These are phyloP conservation scores for Dioscorea cayenensis DNA, from an alignment of 116 monocot species.

Conservation along the genomic window DNA sequence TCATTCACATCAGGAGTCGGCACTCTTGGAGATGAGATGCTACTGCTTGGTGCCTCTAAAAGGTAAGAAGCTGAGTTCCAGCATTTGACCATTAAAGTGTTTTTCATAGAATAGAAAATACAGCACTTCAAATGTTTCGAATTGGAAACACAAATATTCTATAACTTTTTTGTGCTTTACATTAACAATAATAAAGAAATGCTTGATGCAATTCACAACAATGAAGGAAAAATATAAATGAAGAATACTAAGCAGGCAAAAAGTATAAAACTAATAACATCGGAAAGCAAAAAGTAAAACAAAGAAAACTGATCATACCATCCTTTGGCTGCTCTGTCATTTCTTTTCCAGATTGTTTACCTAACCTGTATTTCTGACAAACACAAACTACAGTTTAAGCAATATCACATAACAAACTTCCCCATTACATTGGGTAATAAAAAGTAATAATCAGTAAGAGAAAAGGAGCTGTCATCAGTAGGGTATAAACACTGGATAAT, in stretches of 20 bases:
- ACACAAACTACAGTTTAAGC: not conserved
- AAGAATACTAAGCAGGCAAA: no score
- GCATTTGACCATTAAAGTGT: not conserved
- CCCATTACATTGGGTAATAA: not conserved
- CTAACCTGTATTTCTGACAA: constrained; percentile 79
- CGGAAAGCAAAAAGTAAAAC: not conserved
- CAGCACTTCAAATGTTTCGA: no score
- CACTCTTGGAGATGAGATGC: constrained; percentile 59
- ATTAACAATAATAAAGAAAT: no score
- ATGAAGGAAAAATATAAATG: no score
- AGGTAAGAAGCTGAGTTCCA: constrained; percentile 44
- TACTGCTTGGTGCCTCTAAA: constrained; percentile 53
- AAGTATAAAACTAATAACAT: not conserved
- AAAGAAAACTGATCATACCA: constrained; percentile 29
- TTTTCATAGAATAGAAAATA: constrained; percentile 1
- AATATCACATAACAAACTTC: not conserved
- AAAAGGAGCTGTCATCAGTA: not conserved
- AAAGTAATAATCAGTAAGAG: not conserved
- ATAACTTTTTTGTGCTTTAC: no score
- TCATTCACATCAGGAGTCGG: constrained; percentile 75
- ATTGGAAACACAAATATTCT: not conserved
- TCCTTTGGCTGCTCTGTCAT: constrained; percentile 80
- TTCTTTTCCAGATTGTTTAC: constrained; percentile 91
- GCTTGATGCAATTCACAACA: no score
- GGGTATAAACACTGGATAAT: not conserved